Evolutionary conservation across 139 green algal genomes (phyloP), one percentile per base, ranked within the genome.

Genomic region (Micractinium sp.): DNA sequence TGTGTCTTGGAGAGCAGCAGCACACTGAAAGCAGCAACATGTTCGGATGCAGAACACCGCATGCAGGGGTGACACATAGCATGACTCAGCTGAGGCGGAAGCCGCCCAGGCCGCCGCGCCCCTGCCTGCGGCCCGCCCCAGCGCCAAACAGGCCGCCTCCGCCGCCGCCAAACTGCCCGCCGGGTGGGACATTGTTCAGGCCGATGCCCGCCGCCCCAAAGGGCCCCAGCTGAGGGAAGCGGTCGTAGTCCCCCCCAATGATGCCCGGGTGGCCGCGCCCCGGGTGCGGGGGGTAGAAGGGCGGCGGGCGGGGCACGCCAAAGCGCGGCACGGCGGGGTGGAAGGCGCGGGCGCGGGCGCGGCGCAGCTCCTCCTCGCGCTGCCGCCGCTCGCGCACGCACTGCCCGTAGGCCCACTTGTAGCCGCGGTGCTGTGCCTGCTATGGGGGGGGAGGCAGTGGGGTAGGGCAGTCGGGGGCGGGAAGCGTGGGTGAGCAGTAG

Each of bases 191-290:
- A 9, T 9, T 36, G 19, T 33, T 22, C 31, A 39, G 9, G 31
- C n/a, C n/a, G 27, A 29, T 20, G 77, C 77, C 77, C 73, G 22
- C 31, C 73, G 12, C 82, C 82, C 7, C 12, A 60, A 31, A 71
- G n/a, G 56, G 81, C 56, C 80, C 81, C 3, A 86, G 88, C 80
- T 90, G 85, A 3, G 92, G 92, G 61, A 94, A 56, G 13, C 92
- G 69, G 83, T 94, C 91, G 63, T 90, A 86, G 53, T 94, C 91
- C 4, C 92, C 91, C 0, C 92, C 91, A 39, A 85, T 90, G 36
- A 88, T 89, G 38, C 81, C 77, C 0, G 79, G 86, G 66, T 63
- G 41, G 20, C 71, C 71, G 20, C 31, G 47, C 33, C 31, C 80
- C 9, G 60, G 18, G 67, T 33, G 84, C 53, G 47, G 33, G 13